Percentiles rank a stretch among this genome's conserved stretches.
These are phyloP conservation scores for Raffaelea arxii DNA, from an alignment of 2,329 filamentous ascomycete species.

Conservation along the genomic window DNA sequence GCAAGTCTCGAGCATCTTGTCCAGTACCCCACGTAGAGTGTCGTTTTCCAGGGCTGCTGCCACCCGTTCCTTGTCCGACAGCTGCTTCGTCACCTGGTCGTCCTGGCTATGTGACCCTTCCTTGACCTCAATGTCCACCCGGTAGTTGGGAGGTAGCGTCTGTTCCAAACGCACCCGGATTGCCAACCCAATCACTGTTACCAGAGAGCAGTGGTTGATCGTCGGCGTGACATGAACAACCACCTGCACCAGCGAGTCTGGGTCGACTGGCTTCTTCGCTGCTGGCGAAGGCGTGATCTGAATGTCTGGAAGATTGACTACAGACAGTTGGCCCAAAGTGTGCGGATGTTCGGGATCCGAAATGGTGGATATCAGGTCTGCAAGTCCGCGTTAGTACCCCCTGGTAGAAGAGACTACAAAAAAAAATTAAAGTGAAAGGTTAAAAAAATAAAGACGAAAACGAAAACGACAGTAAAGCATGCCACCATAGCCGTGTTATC, in stretches of 20 bases:
- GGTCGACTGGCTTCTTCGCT: slow-evolving; percentile 24
- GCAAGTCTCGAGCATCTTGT: slow-evolving; percentile 90
- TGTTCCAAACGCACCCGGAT: slow-evolving; percentile 88
- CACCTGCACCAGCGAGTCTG: slow-evolving; percentile 57
- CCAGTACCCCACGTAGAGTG: slow-evolving; percentile 75
- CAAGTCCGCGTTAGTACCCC: not conserved
- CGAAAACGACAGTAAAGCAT: not conserved
- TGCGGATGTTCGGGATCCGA: slow-evolving; percentile 95
- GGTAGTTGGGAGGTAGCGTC: slow-evolving; percentile 80
- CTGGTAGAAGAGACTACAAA: not conserved
- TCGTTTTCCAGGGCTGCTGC: slow-evolving; percentile 92
- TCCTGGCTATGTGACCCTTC: slow-evolving; percentile 92
- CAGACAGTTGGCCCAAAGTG: slow-evolving; percentile 83
- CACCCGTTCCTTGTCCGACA: slow-evolving; percentile 92
- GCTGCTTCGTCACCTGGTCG: slow-evolving; percentile 92
- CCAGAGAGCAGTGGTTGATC: slow-evolving; percentile 91
- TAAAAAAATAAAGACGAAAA: not conserved
- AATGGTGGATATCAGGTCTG: slow-evolving; percentile 89
- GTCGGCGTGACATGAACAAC: slow-evolving; percentile 89
- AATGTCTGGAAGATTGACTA: slow-evolving; percentile 94
- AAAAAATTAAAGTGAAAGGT: not conserved
- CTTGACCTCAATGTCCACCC: slow-evolving; percentile 88
- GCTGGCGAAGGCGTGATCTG: slow-evolving; percentile 58
- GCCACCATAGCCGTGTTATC: no score
- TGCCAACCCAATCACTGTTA: slow-evolving; percentile 90